These are phyloP conservation scores for Termitomyces bulborhizus DNA, from an alignment of 768 basidiomycete species.

Conservation along the genomic window DNA sequence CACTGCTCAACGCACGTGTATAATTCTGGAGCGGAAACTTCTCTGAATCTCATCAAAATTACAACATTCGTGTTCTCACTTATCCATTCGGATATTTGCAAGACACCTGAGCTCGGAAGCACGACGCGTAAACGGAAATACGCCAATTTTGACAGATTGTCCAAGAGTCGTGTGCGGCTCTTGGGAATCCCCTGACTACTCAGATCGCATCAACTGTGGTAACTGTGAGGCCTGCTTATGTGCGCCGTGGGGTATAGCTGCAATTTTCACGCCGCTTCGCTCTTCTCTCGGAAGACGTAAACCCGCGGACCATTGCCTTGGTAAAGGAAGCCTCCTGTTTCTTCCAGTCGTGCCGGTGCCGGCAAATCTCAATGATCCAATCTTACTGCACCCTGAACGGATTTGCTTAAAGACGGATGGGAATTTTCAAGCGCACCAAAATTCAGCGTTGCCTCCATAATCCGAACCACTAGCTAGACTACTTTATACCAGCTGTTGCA, in stretches of 20 bases:
- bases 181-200: background rate
- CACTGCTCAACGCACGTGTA: constrained; percentile 13
- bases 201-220: background rate
- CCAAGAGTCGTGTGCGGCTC: background rate
- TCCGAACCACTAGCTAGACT: constrained; percentile 10
- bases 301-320: constrained; percentile 36
- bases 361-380: constrained; percentile 29
- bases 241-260: background rate
- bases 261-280: background rate
- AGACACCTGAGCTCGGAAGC: background rate
- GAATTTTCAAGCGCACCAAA: constrained; percentile 12
- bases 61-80: background rate
- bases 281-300: constrained; percentile 15
- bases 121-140: background rate
- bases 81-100: background rate
- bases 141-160: background rate
- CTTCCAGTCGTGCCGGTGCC: constrained; percentile 27
- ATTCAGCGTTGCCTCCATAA: constrained; percentile 18
- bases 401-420: constrained; percentile 27
- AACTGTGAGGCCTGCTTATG: background rate
- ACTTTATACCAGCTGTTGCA: constrained; percentile 19
- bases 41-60: background rate
- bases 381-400: constrained; percentile 24
- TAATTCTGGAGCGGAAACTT: constrained; percentile 4
- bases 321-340: constrained; percentile 21